Conservation (phyloP, 192 early-diverging fungal species). For the Phlyctochytrium bullatum region DNA sequence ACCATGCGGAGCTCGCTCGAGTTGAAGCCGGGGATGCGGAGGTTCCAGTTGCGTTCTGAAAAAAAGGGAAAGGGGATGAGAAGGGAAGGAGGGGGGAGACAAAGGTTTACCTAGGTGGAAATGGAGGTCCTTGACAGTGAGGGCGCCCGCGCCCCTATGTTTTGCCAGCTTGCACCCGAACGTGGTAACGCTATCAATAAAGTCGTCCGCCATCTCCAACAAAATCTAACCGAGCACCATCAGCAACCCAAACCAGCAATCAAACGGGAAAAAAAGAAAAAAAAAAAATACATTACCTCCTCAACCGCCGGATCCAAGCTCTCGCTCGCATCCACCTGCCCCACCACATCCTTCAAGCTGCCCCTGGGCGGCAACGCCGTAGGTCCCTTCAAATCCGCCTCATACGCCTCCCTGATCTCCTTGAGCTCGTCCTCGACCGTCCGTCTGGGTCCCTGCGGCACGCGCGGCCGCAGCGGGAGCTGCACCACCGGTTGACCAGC, state of each 20-base stretch:
- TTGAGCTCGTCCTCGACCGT: neutral
- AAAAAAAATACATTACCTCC: constrained; percentile 51
- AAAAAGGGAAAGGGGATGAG: neutral
- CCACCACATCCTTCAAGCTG: constrained; percentile 83
- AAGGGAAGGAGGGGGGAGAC: neutral
- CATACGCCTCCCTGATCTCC: constrained; percentile 7
- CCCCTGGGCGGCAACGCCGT: constrained; percentile 56
- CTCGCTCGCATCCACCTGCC: constrained; percentile 76
- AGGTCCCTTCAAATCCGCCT: constrained; percentile 6
- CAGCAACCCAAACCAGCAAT: neutral
- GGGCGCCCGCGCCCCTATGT: constrained; percentile 71
- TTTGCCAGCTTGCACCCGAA: constrained; percentile 82
- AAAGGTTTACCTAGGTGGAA: constrained; percentile 76
- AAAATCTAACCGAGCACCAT: constrained; percentile 52
- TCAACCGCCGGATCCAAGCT: constrained; percentile 80
- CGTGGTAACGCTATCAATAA: constrained; percentile 79
- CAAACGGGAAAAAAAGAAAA: constrained; percentile 14
- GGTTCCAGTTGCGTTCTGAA: constrained; percentile 82
- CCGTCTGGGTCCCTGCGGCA: neutral
- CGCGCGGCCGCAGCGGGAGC: neutral
- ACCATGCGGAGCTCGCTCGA: neutral
- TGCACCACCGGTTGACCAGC: neutral
- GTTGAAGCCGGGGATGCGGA: constrained; percentile 81
- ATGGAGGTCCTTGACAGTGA: constrained; percentile 86
- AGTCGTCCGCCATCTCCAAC: constrained; percentile 81